Evolutionary conservation across 768 basidiomycete genomes (phyloP).

Genomic region (Symmetrospora coprosmae): DNA sequence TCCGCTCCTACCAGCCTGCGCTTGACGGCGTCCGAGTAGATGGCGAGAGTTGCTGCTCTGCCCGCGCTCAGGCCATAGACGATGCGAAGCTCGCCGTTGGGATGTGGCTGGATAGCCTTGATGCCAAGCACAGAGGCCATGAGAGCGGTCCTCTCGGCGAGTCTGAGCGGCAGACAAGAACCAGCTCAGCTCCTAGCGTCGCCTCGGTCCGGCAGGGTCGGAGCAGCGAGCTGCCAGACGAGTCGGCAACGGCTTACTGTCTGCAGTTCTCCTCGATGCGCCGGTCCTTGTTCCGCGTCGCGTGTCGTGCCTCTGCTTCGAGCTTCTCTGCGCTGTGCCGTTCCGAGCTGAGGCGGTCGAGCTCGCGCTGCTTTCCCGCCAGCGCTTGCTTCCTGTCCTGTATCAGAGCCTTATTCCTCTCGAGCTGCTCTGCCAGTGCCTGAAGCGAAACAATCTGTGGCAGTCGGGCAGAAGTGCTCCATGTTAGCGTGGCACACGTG

Average conservation of each 20-base stretch:
- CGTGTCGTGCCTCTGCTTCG: slow-evolving; percentile 7
- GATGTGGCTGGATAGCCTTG: slow-evolving; percentile 4
- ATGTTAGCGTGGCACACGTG: too few species aligned
- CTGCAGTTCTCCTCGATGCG: slow-evolving; percentile 12
- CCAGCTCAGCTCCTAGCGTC: too few species aligned
- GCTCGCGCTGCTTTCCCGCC: not conserved
- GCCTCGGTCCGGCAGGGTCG: too few species aligned
- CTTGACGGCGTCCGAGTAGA: slow-evolving; percentile 3
- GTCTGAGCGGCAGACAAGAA: not conserved
- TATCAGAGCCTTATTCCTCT: not conserved
- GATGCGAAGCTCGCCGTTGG: slow-evolving; percentile 3
- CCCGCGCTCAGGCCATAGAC: slow-evolving; percentile 3
- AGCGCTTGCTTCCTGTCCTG: not conserved
- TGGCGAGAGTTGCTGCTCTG: slow-evolving; percentile 5
- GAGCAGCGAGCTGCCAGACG: too few species aligned
- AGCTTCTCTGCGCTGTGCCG: slow-evolving; percentile 1
- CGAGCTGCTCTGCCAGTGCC: not conserved
- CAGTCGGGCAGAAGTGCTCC: not conserved
- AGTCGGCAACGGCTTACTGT: slow-evolving; percentile 4
- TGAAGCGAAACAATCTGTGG: slow-evolving; percentile 10
- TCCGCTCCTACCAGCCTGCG: not conserved
- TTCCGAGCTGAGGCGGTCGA: not conserved
- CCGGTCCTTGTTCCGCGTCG: slow-evolving; percentile 14
- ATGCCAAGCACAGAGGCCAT: slow-evolving; percentile 5
- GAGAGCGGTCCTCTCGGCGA: slow-evolving; percentile 6